Evolutionary conservation across 768 basidiomycete species (phyloP).

Genomic region (Lactarius evosmus): DNA sequence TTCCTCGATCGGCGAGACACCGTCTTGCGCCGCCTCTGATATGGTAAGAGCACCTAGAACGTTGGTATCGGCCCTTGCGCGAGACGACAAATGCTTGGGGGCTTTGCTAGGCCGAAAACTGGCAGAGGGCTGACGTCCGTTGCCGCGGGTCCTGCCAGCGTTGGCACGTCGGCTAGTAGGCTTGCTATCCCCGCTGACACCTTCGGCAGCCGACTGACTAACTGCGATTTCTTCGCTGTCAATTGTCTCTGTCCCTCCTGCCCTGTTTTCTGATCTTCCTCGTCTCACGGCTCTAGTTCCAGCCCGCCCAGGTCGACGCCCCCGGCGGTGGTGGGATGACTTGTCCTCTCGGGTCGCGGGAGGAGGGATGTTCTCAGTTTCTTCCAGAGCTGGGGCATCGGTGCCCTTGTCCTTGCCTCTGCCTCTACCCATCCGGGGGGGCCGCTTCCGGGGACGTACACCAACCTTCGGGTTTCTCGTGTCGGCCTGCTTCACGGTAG

Average conservation of each 20-base stretch:
- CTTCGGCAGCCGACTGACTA: neutral
- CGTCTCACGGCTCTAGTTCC: neutral
- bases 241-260: neutral
- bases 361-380: constrained; percentile 15
- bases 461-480: constrained; percentile 1
- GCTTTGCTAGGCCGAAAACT: neutral
- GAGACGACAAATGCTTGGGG: neutral
- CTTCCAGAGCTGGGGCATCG: neutral
- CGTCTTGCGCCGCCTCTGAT: neutral
- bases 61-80: neutral
- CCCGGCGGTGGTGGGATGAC: constrained; percentile 1
- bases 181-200: neutral
- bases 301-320: neutral
- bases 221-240: neutral
- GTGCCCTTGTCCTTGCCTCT: constrained; percentile 10
- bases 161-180: neutral
- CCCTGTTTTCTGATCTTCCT: neutral
- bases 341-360: constrained; percentile 1
- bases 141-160: neutral
- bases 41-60: neutral
- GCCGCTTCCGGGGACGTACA: neutral
- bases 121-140: neutral
- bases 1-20: constrained; percentile 1
- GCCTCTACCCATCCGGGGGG: constrained; percentile 5
- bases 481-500: neutral